Percentiles rank a stretch among this genome's conserved stretches.
phyloP scores from a whole-genome alignment of 1,284 basidiomycete species.

The Veloboletus limbatus region DNA sequence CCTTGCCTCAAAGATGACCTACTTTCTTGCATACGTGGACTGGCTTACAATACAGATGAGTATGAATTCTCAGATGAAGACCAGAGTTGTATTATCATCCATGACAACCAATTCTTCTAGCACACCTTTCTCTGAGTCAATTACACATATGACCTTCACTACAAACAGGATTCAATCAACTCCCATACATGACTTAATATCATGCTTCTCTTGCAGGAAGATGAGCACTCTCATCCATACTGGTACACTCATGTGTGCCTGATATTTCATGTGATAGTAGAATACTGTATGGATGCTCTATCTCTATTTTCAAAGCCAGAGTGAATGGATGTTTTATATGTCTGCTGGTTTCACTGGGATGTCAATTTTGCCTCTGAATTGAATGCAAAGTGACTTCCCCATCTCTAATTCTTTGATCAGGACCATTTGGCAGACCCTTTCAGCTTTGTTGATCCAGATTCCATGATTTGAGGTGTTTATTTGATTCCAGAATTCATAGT shows the following conservation, averaged over 20 bases:
- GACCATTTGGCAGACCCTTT: not conserved
- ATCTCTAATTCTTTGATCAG: not conserved
- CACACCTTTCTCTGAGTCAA: slow-evolving; percentile 17
- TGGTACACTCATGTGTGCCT: slow-evolving; percentile 7
- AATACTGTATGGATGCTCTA: not conserved
- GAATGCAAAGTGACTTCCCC: not conserved
- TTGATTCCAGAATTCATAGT: slow-evolving; percentile 1
- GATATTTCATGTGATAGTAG: slow-evolving; percentile 5
- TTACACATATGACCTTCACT: slow-evolving; percentile 29
- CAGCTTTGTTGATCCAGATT: slow-evolving; percentile 11
- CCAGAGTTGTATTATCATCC: slow-evolving; percentile 13
- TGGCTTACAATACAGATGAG: slow-evolving; percentile 29
- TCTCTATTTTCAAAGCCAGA: not conserved
- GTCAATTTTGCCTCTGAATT: not conserved
- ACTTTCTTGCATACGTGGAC: slow-evolving; percentile 21
- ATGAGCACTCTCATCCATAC: slow-evolving; percentile 4
- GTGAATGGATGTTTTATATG: slow-evolving; percentile 15
- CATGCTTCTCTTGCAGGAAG: slow-evolving; percentile 19
- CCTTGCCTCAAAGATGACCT: slow-evolving; percentile 32
- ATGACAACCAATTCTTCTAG: slow-evolving; percentile 13
- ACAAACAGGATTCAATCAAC: slow-evolving; percentile 26
- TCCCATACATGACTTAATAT: slow-evolving; percentile 7
- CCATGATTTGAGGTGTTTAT: slow-evolving; percentile 14
- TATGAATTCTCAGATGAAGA: slow-evolving; percentile 30
- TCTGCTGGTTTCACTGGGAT: not conserved